Evolutionary conservation across 176 grass and related monocot genomes (phyloP).

Genomic region (Avena insularis): DNA sequence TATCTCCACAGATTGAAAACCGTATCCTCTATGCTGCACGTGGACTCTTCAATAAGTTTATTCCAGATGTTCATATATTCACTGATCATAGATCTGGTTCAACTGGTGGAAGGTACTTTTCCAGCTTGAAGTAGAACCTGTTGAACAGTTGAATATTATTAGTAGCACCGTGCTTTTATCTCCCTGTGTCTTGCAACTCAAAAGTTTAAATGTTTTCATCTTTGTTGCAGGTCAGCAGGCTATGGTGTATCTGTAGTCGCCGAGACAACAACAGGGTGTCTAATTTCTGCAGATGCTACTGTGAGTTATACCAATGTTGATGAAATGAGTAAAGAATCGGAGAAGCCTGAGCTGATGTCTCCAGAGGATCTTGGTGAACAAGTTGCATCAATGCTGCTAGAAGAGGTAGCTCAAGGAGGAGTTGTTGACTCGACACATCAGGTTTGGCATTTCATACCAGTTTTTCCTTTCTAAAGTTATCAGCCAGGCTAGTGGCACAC

Average conservation of each 20-base stretch:
- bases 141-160: neutral
- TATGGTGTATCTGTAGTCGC: conserved; percentile 93
- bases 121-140: neutral
- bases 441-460: conserved; percentile 43
- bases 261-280: conserved; percentile 83
- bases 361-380: conserved; percentile 84
- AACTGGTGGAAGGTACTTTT: conserved; percentile 71
- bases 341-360: conserved; percentile 71
- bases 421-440: conserved; percentile 94
- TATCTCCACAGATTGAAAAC: conserved; percentile 71
- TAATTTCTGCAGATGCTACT: conserved; percentile 72
- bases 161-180: conserved; percentile 18
- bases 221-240: conserved; percentile 76
- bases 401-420: conserved; percentile 82
- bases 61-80: conserved; percentile 94
- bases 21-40: conserved; percentile 80
- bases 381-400: conserved; percentile 84
- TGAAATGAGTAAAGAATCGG: conserved; percentile 65
- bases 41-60: conserved; percentile 82
- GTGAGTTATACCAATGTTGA: conserved; percentile 72
- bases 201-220: conserved; percentile 5
- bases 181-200: neutral
- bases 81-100: conserved; percentile 68
- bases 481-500: too few relatives aligned
- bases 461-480: neutral